Conservation (phyloP, 2,329 filamentous ascomycete genomes). For the Calonectria pseudoturangicola region DNA sequence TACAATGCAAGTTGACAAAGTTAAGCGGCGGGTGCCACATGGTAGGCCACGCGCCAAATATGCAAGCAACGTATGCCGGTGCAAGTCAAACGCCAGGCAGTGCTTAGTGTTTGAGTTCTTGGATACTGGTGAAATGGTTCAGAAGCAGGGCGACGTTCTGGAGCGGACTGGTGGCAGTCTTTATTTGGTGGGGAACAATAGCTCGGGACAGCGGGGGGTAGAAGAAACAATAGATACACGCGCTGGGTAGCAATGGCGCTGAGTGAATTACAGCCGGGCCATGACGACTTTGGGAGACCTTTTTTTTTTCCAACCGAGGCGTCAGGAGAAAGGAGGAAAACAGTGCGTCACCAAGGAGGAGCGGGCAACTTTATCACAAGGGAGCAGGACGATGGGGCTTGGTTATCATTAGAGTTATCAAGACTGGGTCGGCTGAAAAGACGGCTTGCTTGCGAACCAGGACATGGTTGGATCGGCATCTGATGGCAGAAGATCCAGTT, state of each 20-base stretch:
- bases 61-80: slow-evolving; percentile 16
- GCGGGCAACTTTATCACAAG: slow-evolving; percentile 25
- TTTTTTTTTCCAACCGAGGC: background rate
- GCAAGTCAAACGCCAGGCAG: background rate
- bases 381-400: background rate
- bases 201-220: slow-evolving; percentile 15
- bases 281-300: slow-evolving; percentile 5
- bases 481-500: slow-evolving; percentile 29
- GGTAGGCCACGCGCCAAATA: slow-evolving; percentile 35
- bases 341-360: slow-evolving; percentile 6
- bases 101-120: background rate
- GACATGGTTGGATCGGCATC: slow-evolving; percentile 42
- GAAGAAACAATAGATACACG: slow-evolving; percentile 6
- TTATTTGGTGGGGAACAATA: background rate
- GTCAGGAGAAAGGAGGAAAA: slow-evolving; percentile 3
- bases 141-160: background rate
- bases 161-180: background rate
- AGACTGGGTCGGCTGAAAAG: slow-evolving; percentile 30
- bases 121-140: background rate
- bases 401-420: slow-evolving; percentile 43
- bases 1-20: slow-evolving; percentile 55
- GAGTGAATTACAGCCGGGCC: slow-evolving; percentile 49
- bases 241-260: slow-evolving; percentile 35
- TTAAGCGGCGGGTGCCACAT: slow-evolving; percentile 53
- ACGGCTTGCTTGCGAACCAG: slow-evolving; percentile 18